phyloP scores from a whole-genome alignment of 2,329 filamentous ascomycete species.

The Chaetomiaceae sp. region DNA sequence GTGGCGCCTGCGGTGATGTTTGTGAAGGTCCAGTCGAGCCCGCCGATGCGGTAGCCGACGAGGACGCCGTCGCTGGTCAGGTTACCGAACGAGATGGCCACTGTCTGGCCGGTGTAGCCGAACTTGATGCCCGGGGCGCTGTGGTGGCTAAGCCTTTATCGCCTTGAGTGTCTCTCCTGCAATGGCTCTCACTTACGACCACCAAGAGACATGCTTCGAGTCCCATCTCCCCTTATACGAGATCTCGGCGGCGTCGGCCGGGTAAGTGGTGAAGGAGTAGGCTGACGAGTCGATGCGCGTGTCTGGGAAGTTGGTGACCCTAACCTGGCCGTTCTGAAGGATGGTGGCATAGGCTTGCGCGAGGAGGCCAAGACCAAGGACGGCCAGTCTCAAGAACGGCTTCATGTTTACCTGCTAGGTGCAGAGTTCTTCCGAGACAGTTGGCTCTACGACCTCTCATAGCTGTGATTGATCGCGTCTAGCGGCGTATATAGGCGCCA shows the following conservation, averaged over 20 bases:
- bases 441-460: neutral
- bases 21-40: constrained; percentile 57
- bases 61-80: constrained; percentile 46
- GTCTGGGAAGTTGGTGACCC: constrained; percentile 38
- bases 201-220: constrained; percentile 56
- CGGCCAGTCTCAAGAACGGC: constrained; percentile 14
- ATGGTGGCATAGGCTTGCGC: constrained; percentile 31
- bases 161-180: neutral
- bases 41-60: constrained; percentile 54
- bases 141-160: constrained; percentile 3
- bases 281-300: constrained; percentile 35
- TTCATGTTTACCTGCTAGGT: constrained; percentile 19
- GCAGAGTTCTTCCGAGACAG: neutral
- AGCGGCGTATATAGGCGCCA: neutral
- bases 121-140: constrained; percentile 52
- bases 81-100: constrained; percentile 52
- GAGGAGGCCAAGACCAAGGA: constrained; percentile 23
- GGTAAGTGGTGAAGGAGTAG: constrained; percentile 42
- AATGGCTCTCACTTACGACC: constrained; percentile 43
- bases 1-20: constrained; percentile 55
- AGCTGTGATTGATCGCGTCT: neutral
- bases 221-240: constrained; percentile 62
- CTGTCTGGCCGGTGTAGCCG: constrained; percentile 49
- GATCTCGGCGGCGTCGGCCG: constrained; percentile 48
- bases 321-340: constrained; percentile 40